Percentiles rank a stretch among this genome's conserved stretches.
Conservation (phyloP, 345 rosid genomes). For the Arabis alpina region DNA sequence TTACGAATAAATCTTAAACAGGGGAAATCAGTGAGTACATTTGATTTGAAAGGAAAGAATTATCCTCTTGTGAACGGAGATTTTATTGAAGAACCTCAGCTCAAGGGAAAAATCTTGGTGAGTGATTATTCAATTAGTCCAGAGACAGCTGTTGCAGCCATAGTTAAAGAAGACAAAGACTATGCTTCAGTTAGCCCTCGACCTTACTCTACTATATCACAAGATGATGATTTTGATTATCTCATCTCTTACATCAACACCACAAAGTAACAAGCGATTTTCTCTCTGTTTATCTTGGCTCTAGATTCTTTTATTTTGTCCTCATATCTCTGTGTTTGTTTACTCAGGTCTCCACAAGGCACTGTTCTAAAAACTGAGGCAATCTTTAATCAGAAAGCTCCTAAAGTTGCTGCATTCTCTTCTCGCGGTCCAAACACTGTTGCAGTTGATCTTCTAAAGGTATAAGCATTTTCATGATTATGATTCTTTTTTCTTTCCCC, state of each 20-base stretch:
- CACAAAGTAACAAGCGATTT: constrained; percentile 39
- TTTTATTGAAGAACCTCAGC: background rate
- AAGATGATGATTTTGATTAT: background rate
- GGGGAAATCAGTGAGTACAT: constrained; percentile 49
- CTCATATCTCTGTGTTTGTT: background rate
- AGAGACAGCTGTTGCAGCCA: constrained; percentile 33
- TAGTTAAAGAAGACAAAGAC: background rate
- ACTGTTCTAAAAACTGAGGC: constrained; percentile 37
- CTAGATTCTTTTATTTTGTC: too few relatives aligned
- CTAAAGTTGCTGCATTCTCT: constrained; percentile 41
- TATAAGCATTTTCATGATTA: background rate
- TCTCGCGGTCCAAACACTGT: constrained; percentile 44
- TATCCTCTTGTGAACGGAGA: constrained; percentile 40
- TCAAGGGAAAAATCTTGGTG: constrained; percentile 44
- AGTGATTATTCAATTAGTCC: background rate
- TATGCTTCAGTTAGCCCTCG: constrained; percentile 6
- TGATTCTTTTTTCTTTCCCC: background rate
- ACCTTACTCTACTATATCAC: constrained; percentile 22
- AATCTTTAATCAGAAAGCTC: constrained; percentile 31
- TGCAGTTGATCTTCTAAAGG: constrained; percentile 38
- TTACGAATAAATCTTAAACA: constrained; percentile 14
- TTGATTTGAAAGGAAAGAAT: constrained; percentile 31
- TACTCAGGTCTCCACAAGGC: constrained; percentile 30
- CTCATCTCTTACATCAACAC: constrained; percentile 40
- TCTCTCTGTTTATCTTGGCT: background rate